phyloP scores from a whole-genome alignment of 306 rosid species.

The Sicyos baderoa region DNA sequence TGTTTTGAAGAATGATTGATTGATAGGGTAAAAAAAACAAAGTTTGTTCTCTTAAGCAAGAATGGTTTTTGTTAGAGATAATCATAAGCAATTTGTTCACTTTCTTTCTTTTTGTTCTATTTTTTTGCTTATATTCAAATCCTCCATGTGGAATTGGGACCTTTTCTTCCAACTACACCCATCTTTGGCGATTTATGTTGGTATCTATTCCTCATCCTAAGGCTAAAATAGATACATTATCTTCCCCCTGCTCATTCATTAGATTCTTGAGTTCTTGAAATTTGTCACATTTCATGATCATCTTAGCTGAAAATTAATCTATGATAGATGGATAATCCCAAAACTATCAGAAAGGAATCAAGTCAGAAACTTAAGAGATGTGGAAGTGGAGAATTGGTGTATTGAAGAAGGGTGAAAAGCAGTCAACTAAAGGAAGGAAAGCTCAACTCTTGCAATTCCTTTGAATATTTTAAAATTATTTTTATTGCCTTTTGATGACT shows the following conservation, averaged over 20 bases:
- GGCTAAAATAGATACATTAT: not conserved
- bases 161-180: not conserved
- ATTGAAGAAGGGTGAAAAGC: constrained; percentile 38
- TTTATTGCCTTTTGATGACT: constrained; percentile 19
- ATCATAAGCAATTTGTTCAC: not conserved
- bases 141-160: constrained; percentile 6
- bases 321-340: constrained; percentile 9
- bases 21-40: not conserved
- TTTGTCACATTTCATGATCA: not conserved
- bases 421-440: constrained; percentile 62
- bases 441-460: constrained; percentile 30
- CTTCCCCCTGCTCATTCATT: not conserved
- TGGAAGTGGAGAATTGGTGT: constrained; percentile 7
- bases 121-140: no score
- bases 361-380: not conserved
- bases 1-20: constrained; percentile 18
- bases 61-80: constrained; percentile 7
- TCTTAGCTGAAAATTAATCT: not conserved
- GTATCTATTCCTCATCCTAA: not conserved
- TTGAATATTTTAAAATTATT: no score
- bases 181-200: constrained; percentile 5
- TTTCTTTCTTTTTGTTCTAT: constrained; percentile 6
- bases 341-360: not conserved
- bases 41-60: not conserved
- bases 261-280: not conserved